A percentile compares a stretch with the other conserved stretches of the same genome.
phyloP scores from a whole-genome alignment of 2,329 filamentous ascomycete genomes.

The Aspergillus sp. region DNA sequence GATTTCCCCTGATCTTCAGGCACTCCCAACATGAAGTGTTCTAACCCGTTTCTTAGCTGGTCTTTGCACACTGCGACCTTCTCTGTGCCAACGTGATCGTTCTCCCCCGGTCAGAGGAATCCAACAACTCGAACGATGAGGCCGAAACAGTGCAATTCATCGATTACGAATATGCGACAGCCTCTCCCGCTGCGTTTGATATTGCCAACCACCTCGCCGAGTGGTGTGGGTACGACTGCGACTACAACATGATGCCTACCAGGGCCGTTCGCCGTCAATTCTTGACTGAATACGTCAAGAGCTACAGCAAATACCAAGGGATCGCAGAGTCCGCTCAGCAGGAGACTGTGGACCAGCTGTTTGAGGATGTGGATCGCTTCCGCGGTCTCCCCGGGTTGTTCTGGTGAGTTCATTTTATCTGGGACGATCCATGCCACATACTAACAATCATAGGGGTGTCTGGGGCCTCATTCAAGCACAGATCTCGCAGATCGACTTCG shows the following conservation, averaged over 20 bases:
- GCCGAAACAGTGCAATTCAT: conserved; percentile 72
- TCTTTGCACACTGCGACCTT: conserved; percentile 94
- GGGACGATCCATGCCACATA: background rate
- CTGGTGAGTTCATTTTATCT: conserved; percentile 40
- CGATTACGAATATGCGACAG: conserved; percentile 96
- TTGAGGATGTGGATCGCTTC: conserved; percentile 78
- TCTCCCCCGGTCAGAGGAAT: conserved; percentile 43
- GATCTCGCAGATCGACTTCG: conserved; percentile 94
- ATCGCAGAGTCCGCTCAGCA: conserved; percentile 44
- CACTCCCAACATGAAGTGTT: background rate
- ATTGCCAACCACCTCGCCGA: conserved; percentile 97
- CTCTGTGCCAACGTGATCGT: conserved; percentile 96
- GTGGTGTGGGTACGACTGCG: conserved; percentile 96
- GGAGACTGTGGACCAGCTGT: conserved; percentile 63
- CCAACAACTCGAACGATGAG: conserved; percentile 26
- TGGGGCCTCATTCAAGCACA: conserved; percentile 93
- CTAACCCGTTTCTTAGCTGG: conserved; percentile 51
- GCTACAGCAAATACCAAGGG: conserved; percentile 57
- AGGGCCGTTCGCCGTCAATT: conserved; percentile 72
- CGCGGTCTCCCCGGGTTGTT: conserved; percentile 86
- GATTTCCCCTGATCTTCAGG: background rate
- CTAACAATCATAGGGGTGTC: conserved; percentile 67
- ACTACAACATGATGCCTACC: conserved; percentile 78
- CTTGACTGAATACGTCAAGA: conserved; percentile 73
- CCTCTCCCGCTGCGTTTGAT: conserved; percentile 91